Conservation (phyloP, 1,284 basidiomycete species). For the Trichosporon faecale region DNA sequence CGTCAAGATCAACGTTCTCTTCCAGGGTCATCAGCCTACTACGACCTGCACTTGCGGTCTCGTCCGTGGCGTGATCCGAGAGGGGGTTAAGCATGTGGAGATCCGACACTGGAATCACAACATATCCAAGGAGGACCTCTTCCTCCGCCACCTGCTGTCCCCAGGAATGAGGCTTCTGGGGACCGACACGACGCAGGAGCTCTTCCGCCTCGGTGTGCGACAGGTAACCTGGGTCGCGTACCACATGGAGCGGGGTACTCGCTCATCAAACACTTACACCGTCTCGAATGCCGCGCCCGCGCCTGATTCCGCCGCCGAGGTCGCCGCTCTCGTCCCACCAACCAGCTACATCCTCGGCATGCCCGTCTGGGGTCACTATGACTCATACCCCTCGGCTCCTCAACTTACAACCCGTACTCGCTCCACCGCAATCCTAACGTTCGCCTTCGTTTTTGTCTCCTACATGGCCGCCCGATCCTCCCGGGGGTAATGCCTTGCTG, state of each 20-base stretch:
- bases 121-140: not conserved
- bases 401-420: not conserved
- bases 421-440: not conserved
- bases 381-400: no score
- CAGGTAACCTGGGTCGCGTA: not conserved
- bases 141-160: not conserved
- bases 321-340: no score
- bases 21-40: not conserved
- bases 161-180: not conserved
- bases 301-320: no score
- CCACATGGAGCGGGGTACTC: no score
- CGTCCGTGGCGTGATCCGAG: not conserved
- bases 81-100: not conserved
- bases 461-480: not conserved
- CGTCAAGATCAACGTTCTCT: not conserved
- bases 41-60: not conserved
- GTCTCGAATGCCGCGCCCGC: no score
- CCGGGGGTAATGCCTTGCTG: no score
- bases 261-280: no score
- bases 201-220: not conserved
- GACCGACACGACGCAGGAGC: not conserved
- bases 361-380: no score
- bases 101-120: not conserved
- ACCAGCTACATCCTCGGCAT: no score
- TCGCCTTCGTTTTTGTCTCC: not conserved